Evolutionary conservation across 2,329 filamentous ascomycete genomes (phyloP).

Genomic region (Cladosporium sp.): DNA sequence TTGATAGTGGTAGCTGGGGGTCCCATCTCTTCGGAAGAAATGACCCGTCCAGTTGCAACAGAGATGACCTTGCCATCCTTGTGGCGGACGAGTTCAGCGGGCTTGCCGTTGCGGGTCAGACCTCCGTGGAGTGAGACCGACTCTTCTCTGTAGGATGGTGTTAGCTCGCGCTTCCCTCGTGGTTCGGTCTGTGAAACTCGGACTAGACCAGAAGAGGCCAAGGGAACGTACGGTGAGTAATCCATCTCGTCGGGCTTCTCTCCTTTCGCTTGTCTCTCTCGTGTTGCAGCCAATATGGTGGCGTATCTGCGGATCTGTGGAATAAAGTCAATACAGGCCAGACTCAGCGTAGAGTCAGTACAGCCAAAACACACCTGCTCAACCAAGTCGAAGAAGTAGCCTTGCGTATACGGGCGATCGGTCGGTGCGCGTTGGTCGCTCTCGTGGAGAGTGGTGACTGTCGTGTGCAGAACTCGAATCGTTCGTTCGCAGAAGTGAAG

Average conservation of each 20-base stretch:
- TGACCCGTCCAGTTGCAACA: conserved; percentile 52
- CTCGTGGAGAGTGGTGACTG: conserved; percentile 81
- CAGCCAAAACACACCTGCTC: conserved; percentile 61
- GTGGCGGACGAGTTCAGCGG: conserved; percentile 79
- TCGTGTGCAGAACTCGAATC: conserved; percentile 85
- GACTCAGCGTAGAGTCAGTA: conserved; percentile 18
- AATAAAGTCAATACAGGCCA: conserved; percentile 29
- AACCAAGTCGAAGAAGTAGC: conserved; percentile 94
- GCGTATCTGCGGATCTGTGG: conserved; percentile 76
- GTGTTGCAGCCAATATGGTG: conserved; percentile 73
- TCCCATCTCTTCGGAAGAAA: conserved; percentile 59
- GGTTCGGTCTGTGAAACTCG: background rate
- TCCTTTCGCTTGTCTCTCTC: conserved; percentile 63
- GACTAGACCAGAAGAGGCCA: background rate
- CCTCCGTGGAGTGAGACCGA: conserved; percentile 80
- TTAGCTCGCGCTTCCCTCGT: background rate
- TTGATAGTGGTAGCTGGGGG: conserved; percentile 52
- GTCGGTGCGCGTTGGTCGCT: conserved; percentile 79
- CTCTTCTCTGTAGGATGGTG: conserved; percentile 55
- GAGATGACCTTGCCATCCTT: conserved; percentile 79
- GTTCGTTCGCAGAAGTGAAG: conserved; percentile 87
- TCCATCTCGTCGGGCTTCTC: conserved; percentile 54
- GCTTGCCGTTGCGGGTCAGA: conserved; percentile 75
- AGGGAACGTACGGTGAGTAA: conserved; percentile 47
- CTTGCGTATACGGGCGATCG: conserved; percentile 90